These are phyloP conservation scores for Endothia cerciana DNA, from an alignment of 2,329 filamentous ascomycete species.

Conservation along the genomic window DNA sequence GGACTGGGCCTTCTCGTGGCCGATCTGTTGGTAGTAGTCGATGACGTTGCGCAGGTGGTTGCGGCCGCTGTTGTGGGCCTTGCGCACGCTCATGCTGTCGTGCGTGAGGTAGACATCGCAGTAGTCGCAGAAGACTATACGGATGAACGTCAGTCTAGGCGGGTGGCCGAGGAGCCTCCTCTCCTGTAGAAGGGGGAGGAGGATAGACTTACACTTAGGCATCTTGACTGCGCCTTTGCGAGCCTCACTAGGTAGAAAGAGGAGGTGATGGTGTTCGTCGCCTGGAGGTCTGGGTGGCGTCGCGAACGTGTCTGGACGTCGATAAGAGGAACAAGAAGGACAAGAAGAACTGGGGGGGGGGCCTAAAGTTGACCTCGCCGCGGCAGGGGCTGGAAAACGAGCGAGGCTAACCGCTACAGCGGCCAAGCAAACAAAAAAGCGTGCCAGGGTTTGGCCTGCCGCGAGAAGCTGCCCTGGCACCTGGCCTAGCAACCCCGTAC, in stretches of 20 bases:
- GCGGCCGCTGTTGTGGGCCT: slow-evolving; percentile 94
- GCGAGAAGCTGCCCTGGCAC: not conserved
- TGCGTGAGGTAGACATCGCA: slow-evolving; percentile 99
- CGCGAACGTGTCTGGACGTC: slow-evolving; percentile 8
- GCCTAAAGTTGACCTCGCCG: not conserved
- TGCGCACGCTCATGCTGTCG: slow-evolving; percentile 99
- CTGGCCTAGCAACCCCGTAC: no score
- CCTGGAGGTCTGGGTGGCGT: slow-evolving; percentile 7
- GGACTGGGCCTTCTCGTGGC: slow-evolving; percentile 96
- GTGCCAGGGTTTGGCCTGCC: not conserved
- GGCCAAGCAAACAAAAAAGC: no score
- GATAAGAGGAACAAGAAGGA: slow-evolving; percentile 10
- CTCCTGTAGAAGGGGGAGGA: not conserved
- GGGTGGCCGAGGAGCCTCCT: no score
- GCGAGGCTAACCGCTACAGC: slow-evolving; percentile 1
- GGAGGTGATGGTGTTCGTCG: not conserved
- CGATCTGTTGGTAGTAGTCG: slow-evolving; percentile 99
- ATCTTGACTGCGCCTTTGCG: slow-evolving; percentile 55
- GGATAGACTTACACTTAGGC: slow-evolving; percentile 77
- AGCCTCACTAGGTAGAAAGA: not conserved
- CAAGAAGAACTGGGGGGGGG: slow-evolving; percentile 24
- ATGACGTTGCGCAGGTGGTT: slow-evolving; percentile 98
- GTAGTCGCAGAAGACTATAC: slow-evolving; percentile 86
- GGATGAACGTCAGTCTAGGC: slow-evolving; percentile 14
- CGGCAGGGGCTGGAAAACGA: slow-evolving; percentile 24